Evolutionary conservation across 2,329 filamentous ascomycete genomes (phyloP).

Genomic region (Aureobasidium musti): DNA sequence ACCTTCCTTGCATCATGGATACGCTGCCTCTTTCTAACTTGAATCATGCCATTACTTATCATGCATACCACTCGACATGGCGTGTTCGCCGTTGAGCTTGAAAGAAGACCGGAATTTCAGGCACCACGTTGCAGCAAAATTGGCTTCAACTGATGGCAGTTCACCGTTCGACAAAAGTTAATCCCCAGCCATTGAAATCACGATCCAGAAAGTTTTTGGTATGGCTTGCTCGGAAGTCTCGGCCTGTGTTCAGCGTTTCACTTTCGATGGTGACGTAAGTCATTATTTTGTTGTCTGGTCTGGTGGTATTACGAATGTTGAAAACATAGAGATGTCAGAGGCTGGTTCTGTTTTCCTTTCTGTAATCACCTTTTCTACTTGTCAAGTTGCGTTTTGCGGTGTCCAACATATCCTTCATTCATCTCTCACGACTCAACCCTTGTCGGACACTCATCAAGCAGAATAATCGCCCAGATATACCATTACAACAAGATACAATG

Average conservation of each 20-base stretch:
- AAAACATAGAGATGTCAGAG: slow-evolving; percentile 4
- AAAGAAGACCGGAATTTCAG: neutral
- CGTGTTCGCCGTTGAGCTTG: neutral
- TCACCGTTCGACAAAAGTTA: neutral
- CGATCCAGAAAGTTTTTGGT: neutral
- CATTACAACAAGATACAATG: slow-evolving; percentile 32
- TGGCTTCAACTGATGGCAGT: neutral
- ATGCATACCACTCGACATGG: neutral
- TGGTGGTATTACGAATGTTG: neutral
- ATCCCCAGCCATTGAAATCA: neutral
- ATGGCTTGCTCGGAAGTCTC: slow-evolving; percentile 15
- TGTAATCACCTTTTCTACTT: neutral
- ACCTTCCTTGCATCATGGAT: neutral
- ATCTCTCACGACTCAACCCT: neutral
- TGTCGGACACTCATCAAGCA: neutral
- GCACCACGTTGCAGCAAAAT: neutral
- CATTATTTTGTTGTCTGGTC: slow-evolving; percentile 24
- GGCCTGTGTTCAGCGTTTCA: slow-evolving; percentile 15
- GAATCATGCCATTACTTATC: neutral
- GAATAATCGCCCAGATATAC: neutral
- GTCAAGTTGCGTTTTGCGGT: neutral
- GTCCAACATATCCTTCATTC: neutral
- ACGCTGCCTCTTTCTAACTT: neutral
- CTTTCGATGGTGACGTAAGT: slow-evolving; percentile 19
- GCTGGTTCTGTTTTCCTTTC: neutral